Evolutionary conservation across 345 rosid species (phyloP).

Genomic region (Kandelia obovata): DNA sequence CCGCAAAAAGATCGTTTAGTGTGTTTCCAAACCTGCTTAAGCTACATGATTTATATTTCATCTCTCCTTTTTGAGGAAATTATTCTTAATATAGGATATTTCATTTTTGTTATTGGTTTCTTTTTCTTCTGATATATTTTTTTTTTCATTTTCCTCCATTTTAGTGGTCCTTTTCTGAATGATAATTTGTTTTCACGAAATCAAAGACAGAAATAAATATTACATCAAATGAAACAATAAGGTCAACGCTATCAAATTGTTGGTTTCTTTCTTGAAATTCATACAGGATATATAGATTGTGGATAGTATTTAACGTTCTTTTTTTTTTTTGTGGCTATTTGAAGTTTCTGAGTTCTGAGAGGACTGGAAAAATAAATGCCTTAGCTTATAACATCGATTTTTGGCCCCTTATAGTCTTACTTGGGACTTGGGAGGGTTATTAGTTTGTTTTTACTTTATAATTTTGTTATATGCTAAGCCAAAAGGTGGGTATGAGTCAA

Average conservation of each 20-base stretch:
- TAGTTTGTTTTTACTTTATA: not conserved
- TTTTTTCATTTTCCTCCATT: too few relatives aligned
- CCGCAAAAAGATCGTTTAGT: not conserved
- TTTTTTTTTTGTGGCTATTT: not conserved
- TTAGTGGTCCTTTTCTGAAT: too few relatives aligned
- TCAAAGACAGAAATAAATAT: too few relatives aligned
- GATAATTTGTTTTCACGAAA: too few relatives aligned
- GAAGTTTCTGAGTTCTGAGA: conserved; percentile 16
- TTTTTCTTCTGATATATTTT: too few relatives aligned
- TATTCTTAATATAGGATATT: too few relatives aligned
- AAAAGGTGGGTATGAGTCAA: not conserved
- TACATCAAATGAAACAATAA: too few relatives aligned
- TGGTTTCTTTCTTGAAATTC: too few relatives aligned
- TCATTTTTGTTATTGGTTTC: too few relatives aligned
- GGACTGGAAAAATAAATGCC: not conserved
- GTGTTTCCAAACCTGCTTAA: not conserved
- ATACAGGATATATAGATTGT: too few relatives aligned
- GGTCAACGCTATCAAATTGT: too few relatives aligned
- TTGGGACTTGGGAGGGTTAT: not conserved
- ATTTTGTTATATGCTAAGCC: not conserved
- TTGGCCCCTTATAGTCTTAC: too few relatives aligned
- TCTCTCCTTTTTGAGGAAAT: not conserved
- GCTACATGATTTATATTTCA: not conserved
- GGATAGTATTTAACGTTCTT: not conserved
- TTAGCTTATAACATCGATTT: not conserved